Evolutionary conservation across 225 moss, liverwort and hornwort genomes (phyloP).

Genomic region (Pseudisothecium myosuroides): DNA sequence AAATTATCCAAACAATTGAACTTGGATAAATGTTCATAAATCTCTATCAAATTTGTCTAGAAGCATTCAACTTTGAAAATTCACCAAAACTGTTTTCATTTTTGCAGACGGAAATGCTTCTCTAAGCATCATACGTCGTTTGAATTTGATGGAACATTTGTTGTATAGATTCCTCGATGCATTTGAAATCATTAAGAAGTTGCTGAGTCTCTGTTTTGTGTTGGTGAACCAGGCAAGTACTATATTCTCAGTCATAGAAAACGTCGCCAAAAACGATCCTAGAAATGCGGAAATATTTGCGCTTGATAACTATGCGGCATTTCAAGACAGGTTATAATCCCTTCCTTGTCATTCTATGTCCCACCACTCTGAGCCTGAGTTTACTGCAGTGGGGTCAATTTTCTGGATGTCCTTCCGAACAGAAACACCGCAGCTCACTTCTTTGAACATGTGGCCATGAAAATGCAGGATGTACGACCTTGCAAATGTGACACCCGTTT

Average conservation of each 20-base stretch:
- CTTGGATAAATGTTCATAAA: neutral
- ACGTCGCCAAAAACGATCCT: constrained; percentile 59
- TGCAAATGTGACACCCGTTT: constrained; percentile 58
- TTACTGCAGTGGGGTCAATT: neutral
- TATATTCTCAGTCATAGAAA: constrained; percentile 73
- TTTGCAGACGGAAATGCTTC: neutral
- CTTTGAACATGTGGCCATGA: neutral
- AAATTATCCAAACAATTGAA: neutral
- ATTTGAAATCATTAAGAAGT: neutral
- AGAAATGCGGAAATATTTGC: constrained; percentile 65
- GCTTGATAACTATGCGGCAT: constrained; percentile 86
- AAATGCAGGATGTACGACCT: constrained; percentile 77
- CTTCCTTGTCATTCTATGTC: neutral
- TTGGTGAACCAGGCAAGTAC: constrained; percentile 44
- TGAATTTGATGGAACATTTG: neutral
- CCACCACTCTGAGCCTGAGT: neutral
- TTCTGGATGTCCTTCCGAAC: neutral
- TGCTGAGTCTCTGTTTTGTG: neutral
- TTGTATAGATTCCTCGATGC: neutral
- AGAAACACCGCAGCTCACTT: neutral
- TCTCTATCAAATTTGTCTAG: neutral
- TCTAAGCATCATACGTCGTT: neutral
- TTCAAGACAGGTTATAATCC: constrained; percentile 67
- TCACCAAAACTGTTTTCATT: neutral
- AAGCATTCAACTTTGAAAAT: neutral